Evolutionary conservation across 2,329 filamentous ascomycete genomes (phyloP).

Genomic region (Calonectria pseudoreteaudii): DNA sequence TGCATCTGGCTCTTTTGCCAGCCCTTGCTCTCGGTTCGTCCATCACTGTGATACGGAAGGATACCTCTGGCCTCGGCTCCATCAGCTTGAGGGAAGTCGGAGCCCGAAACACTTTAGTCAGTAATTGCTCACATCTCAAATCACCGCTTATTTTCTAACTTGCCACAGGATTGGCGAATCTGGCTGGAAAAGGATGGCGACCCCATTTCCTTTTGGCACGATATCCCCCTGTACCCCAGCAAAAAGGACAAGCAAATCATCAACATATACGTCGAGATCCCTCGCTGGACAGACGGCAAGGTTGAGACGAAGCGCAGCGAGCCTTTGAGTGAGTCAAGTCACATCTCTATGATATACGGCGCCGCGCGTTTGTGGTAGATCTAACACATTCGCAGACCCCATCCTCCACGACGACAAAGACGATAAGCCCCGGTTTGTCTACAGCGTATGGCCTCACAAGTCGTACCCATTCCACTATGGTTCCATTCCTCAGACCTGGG

Average conservation of each 20-base stretch:
- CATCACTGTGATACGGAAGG: constrained; percentile 19
- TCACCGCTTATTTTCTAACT: background rate
- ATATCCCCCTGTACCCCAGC: constrained; percentile 54
- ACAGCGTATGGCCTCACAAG: constrained; percentile 57
- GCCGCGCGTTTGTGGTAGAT: fast-evolving
- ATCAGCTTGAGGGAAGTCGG: constrained; percentile 51
- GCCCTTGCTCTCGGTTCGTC: constrained; percentile 28
- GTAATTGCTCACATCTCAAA: background rate
- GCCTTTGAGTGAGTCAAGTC: constrained; percentile 49
- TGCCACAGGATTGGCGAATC: constrained; percentile 52
- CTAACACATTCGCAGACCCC: constrained; percentile 46
- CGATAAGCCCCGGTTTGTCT: constrained; percentile 51
- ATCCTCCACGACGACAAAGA: constrained; percentile 56
- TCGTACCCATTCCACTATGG: constrained; percentile 57
- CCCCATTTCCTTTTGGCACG: constrained; percentile 56
- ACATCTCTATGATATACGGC: background rate
- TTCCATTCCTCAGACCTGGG: constrained; percentile 59
- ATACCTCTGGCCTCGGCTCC: constrained; percentile 43
- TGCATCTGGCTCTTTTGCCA: constrained; percentile 36
- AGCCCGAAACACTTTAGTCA: constrained; percentile 52
- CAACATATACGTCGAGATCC: constrained; percentile 56
- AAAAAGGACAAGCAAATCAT: constrained; percentile 48
- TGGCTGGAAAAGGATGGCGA: constrained; percentile 54
- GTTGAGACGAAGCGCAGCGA: constrained; percentile 54
- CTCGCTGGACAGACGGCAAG: constrained; percentile 55